Evolutionary conservation across 2,329 filamentous ascomycete species (phyloP), one percentile per base, ranked within the genome.

Genomic region (Penicillium sp.): DNA sequence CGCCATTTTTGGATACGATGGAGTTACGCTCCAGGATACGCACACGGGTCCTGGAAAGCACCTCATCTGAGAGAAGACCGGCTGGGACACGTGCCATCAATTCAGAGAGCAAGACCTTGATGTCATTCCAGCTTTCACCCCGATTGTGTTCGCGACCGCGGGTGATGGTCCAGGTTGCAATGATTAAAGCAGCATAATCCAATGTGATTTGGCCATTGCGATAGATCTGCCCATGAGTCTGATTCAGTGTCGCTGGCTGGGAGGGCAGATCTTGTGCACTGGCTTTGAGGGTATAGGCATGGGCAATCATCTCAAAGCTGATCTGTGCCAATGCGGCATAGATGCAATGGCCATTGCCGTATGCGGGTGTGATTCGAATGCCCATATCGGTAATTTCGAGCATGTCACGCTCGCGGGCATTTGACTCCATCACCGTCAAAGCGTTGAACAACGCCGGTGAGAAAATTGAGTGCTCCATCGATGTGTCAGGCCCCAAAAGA

Each of bases 371-470:
- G 14, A 75, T 66, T 11, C 60, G 67, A 36, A 74, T 71, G 1
- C 54, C 61, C 5, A 66, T 47, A 41, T 72, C 63, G 4, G 65
- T 61, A 18, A 75, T 67, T 38, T 70, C 61, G 0, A 75, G 57
- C 2, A 59, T 67, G 52, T 72, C 67, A 32, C 72, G 59, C 53
- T 78, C 76, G 14, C 76, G 66, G 21, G 72, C 67, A 48, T 77
- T 79, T 10, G 71, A 73, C 8, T 70, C 67, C 56, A 77, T 66
- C 14, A 77, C 60, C 4, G 73, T 72, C 31, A 77, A 64, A 5
- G 73, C 73, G 54, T 76, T 71, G 50, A 78, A 69, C 22, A 79
- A 61, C 39, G 74, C 73, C 4, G 70, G 71, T 1, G 75, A 78
- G 55, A 79, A 77, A 18, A 78, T 65, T 0, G 72, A 70, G 45